Evolutionary conservation across 305 asterid species (phyloP).

Genomic region (Solanum hybrid): DNA sequence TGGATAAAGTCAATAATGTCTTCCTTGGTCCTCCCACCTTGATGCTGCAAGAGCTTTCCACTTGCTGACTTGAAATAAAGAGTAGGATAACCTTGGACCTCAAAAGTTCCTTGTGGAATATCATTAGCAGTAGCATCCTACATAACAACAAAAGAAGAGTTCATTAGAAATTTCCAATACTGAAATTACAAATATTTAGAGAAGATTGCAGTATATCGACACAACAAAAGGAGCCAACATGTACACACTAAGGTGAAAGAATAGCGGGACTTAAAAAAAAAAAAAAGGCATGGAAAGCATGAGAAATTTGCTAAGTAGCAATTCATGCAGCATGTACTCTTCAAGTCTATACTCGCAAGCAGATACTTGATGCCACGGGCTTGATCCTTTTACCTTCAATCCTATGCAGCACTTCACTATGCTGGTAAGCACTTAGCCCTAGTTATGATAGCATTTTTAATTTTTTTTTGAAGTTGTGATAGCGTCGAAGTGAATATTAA

Average conservation of each 20-base stretch:
- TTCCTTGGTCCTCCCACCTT: conserved; percentile 69
- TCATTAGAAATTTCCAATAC: background rate
- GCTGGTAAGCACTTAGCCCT: background rate
- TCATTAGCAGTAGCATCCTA: conserved; percentile 88
- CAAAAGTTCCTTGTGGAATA: conserved; percentile 42
- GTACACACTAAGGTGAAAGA: background rate
- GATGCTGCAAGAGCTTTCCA: conserved; percentile 46
- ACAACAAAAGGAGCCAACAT: background rate
- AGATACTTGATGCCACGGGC: background rate
- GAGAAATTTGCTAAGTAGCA: background rate
- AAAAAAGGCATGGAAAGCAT: background rate
- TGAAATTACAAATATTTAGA: background rate
- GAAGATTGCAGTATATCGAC: background rate
- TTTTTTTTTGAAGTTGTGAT: background rate
- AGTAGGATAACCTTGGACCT: conserved; percentile 72
- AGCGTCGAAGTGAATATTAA: background rate
- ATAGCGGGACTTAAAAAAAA: background rate
- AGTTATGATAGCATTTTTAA: background rate
- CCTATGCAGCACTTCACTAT: background rate
- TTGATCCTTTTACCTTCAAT: background rate
- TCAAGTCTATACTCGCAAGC: background rate
- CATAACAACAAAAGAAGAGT: background rate
- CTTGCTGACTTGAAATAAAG: conserved; percentile 63
- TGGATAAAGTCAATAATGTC: conserved; percentile 56
- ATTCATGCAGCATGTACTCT: background rate